A percentile compares a stretch with the other conserved stretches of the same genome.
phyloP scores from a whole-genome alignment of 306 rosid species.

The Cucurbita ficifolia region DNA sequence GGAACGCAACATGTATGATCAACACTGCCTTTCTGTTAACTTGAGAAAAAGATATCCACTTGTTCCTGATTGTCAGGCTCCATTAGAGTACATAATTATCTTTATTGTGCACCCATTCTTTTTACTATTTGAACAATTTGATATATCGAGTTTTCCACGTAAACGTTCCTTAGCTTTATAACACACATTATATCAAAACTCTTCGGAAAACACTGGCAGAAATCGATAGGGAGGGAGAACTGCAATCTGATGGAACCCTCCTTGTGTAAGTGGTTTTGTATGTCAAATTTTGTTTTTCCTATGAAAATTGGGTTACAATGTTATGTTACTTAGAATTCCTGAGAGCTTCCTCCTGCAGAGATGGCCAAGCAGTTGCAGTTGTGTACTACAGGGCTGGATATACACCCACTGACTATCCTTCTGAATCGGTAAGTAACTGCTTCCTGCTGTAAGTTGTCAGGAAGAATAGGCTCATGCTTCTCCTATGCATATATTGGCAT shows the following conservation, averaged over 20 bases:
- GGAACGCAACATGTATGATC: slow-evolving; percentile 93
- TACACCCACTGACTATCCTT: slow-evolving; percentile 78
- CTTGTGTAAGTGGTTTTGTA: slow-evolving; percentile 40
- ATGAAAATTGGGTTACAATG: slow-evolving; percentile 5
- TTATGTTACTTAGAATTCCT: slow-evolving; percentile 8
- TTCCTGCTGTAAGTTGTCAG: neutral
- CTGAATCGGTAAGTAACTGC: slow-evolving; percentile 60
- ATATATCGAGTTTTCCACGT: neutral
- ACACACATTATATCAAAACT: slow-evolving; percentile 50
- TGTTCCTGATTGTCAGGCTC: neutral
- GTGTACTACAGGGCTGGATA: slow-evolving; percentile 85
- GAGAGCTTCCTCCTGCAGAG: slow-evolving; percentile 30
- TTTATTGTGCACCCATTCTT: neutral
- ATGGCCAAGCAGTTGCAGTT: slow-evolving; percentile 52
- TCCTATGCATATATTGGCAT: neutral
- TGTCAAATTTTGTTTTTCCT: slow-evolving; percentile 7
- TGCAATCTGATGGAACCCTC: slow-evolving; percentile 75
- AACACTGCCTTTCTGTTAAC: slow-evolving; percentile 48
- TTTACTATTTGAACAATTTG: neutral
- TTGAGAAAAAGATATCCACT: slow-evolving; percentile 89
- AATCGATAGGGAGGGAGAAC: slow-evolving; percentile 58
- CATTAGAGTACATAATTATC: neutral
- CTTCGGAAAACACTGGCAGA: slow-evolving; percentile 69
- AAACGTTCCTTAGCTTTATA: slow-evolving; percentile 36
- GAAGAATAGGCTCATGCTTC: too few species aligned